Conservation (phyloP, 1,139 yeast species). For the Spencermartinsiella ligniputridi region DNA sequence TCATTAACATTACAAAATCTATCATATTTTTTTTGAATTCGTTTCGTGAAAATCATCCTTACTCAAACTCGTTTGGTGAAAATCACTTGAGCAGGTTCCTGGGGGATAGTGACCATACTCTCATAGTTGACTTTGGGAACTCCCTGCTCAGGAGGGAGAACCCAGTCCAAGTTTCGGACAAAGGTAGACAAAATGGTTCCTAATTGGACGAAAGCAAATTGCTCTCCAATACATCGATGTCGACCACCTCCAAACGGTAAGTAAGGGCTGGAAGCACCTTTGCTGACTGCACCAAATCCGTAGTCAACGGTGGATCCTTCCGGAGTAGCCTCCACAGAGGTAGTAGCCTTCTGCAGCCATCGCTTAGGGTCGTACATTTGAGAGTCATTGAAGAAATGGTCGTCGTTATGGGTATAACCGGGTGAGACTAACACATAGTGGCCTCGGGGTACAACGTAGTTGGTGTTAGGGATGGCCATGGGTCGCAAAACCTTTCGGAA, state of each 20-base stretch:
- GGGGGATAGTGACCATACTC: conserved; percentile 91
- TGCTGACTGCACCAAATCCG: conserved; percentile 92
- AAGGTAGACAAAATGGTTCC: conserved; percentile 78
- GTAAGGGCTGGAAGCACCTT: conserved; percentile 94
- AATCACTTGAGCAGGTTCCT: conserved; percentile 67
- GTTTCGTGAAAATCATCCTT: background rate
- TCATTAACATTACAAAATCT: conserved; percentile 1
- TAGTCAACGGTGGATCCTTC: conserved; percentile 70
- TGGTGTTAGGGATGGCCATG: conserved; percentile 74
- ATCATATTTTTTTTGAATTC: background rate
- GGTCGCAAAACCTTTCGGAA: conserved; percentile 85
- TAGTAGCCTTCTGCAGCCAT: conserved; percentile 60
- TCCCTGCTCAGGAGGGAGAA: conserved; percentile 48
- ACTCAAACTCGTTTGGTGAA: conserved; percentile 46
- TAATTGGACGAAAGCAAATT: conserved; percentile 91
- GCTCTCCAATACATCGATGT: conserved; percentile 99
- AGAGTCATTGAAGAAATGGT: conserved; percentile 70
- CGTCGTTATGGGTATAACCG: conserved; percentile 80
- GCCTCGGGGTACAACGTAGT: conserved; percentile 80
- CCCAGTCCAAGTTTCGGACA: conserved; percentile 77
- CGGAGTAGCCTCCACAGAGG: conserved; percentile 32
- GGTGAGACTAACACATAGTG: conserved; percentile 91
- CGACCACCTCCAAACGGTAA: conserved; percentile 99
- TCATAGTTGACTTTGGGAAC: conserved; percentile 81
- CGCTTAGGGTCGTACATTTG: conserved; percentile 73